Evolutionary conservation across 2,329 filamentous ascomycete species (phyloP).

Genomic region (Capronia epimyces): DNA sequence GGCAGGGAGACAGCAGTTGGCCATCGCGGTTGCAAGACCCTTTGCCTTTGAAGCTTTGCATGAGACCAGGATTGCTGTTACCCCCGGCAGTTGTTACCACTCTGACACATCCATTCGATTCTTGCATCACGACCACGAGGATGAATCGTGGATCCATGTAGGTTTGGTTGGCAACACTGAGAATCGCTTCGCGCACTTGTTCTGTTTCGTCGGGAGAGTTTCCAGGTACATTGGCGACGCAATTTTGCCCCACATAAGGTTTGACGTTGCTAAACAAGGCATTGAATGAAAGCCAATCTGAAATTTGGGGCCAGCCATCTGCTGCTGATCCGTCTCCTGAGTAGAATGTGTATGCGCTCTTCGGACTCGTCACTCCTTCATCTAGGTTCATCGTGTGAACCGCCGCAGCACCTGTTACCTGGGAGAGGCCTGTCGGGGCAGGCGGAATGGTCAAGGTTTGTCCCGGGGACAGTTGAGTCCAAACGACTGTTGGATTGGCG

Average conservation of each 20-base stretch:
- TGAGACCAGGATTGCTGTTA: constrained; percentile 24
- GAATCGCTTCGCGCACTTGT: constrained; percentile 27
- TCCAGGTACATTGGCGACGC: constrained; percentile 1
- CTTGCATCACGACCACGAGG: constrained; percentile 35
- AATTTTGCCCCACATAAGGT: constrained; percentile 10
- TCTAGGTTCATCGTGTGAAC: constrained; percentile 1
- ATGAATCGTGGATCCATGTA: constrained; percentile 33
- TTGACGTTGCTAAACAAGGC: constrained; percentile 15
- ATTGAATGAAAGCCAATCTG: constrained; percentile 26
- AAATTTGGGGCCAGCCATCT: constrained; percentile 24
- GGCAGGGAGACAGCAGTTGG: constrained; percentile 14
- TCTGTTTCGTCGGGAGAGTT: constrained; percentile 23
- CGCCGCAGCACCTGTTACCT: constrained; percentile 7
- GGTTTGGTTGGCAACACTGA: constrained; percentile 26
- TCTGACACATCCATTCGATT: constrained; percentile 31
- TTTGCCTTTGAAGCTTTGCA: constrained; percentile 18
- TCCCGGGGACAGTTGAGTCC: constrained; percentile 4
- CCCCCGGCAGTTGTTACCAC: constrained; percentile 24
- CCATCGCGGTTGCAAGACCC: constrained; percentile 15
- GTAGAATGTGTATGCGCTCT: constrained; percentile 31
- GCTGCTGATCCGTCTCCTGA: constrained; percentile 23
- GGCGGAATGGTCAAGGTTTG: constrained; percentile 5
- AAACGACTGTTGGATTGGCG: constrained; percentile 11
- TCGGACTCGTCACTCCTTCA: constrained; percentile 1
- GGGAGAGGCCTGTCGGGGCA: not conserved